Percentiles rank a stretch among this genome's conserved stretches.
These are phyloP conservation scores for Boletus smithii DNA, from an alignment of 1,284 basidiomycete species.

Conservation along the genomic window DNA sequence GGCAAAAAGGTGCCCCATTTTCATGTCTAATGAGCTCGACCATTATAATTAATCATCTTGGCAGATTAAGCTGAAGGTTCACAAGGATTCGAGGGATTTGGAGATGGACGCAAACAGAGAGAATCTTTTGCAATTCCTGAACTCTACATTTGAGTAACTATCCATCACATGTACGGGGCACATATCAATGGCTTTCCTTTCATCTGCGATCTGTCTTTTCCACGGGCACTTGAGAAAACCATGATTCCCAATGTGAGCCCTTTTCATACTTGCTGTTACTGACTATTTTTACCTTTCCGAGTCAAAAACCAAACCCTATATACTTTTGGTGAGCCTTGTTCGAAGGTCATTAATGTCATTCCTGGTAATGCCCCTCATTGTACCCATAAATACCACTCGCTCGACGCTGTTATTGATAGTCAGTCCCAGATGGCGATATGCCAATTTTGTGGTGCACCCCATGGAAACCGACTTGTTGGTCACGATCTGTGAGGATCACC, in stretches of 20 bases:
- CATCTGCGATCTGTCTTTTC: background rate
- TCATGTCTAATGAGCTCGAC: background rate
- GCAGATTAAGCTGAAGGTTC: constrained; percentile 59
- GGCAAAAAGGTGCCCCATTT: constrained; percentile 47
- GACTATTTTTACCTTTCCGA: no score
- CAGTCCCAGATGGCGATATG: no score
- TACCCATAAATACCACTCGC: no score
- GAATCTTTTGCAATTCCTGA: constrained; percentile 51
- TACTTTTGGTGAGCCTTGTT: no score
- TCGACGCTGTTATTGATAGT: no score
- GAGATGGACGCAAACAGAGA: constrained; percentile 53
- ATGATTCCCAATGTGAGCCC: background rate
- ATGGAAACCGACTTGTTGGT: no score
- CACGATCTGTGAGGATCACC: no score
- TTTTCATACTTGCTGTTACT: no score
- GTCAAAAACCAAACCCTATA: no score
- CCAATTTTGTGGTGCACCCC: no score
- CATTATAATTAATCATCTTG: background rate
- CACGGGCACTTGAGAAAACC: background rate
- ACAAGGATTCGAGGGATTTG: constrained; percentile 51
- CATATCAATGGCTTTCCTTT: background rate
- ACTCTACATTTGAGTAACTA: constrained; percentile 42
- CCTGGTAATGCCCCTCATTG: no score
- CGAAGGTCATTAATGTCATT: no score
- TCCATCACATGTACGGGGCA: background rate